These are phyloP conservation scores for Haplosporangium sp. DNA, from an alignment of 371 early-diverging fungal genomes.

Conservation along the genomic window DNA sequence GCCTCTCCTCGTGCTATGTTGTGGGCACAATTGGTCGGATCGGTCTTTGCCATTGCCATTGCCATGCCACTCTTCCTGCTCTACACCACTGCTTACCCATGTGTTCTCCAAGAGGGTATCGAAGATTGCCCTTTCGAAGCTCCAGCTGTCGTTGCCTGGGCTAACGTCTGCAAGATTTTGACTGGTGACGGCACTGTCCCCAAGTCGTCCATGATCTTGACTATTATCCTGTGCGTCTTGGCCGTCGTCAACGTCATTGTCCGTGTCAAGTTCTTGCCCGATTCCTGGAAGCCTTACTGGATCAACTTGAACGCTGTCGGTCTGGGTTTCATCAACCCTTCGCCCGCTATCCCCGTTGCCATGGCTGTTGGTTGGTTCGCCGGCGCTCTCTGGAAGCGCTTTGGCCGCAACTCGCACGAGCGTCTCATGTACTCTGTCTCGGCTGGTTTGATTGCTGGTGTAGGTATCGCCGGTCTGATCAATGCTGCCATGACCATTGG, in stretches of 20 bases:
- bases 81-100: slow-evolving; percentile 73
- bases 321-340: slow-evolving; percentile 73
- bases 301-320: slow-evolving; percentile 77
- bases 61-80: slow-evolving; percentile 70
- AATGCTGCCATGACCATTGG: slow-evolving; percentile 68
- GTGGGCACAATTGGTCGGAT: slow-evolving; percentile 71
- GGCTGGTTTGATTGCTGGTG: slow-evolving; percentile 79
- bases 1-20: slow-evolving; percentile 74
- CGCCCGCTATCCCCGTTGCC: slow-evolving; percentile 63
- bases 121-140: slow-evolving; percentile 62
- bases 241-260: slow-evolving; percentile 63
- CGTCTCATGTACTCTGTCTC: slow-evolving; percentile 68
- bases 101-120: slow-evolving; percentile 55
- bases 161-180: slow-evolving; percentile 65
- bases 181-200: slow-evolving; percentile 58
- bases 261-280: slow-evolving; percentile 64
- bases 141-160: slow-evolving; percentile 74
- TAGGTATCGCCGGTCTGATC: slow-evolving; percentile 76
- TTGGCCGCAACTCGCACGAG: slow-evolving; percentile 55
- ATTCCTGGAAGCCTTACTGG: slow-evolving; percentile 63
- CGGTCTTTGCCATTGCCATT: slow-evolving; percentile 67
- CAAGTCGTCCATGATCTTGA: slow-evolving; percentile 24
- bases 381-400: slow-evolving; percentile 65
- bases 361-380: slow-evolving; percentile 69
- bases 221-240: slow-evolving; percentile 50